A percentile compares a stretch with the other conserved stretches of the same genome.
These are phyloP conservation scores for Alopecurus myosuroides DNA, from an alignment of 176 grass and related monocot genomes.

Conservation along the genomic window DNA sequence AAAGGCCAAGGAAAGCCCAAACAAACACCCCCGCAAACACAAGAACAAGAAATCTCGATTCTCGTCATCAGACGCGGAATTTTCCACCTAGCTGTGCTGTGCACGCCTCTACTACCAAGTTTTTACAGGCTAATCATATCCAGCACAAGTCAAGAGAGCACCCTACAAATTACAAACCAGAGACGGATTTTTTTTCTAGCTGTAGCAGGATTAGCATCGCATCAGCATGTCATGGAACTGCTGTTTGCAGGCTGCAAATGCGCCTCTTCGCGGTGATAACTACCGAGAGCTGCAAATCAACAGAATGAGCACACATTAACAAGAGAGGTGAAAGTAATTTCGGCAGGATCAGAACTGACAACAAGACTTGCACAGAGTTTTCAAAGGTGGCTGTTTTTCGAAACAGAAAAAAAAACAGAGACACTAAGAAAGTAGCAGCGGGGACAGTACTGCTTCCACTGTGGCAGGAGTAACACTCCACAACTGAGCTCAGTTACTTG, in stretches of 20 bases:
- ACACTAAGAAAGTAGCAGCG: not conserved
- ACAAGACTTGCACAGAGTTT: not conserved
- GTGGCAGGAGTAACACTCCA: not conserved
- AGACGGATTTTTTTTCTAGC: not conserved
- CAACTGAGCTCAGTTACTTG: not conserved
- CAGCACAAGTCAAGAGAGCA: constrained; percentile 1
- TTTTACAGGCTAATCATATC: constrained; percentile 1
- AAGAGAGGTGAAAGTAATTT: not conserved
- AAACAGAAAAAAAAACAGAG: not conserved
- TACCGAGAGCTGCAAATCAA: constrained; percentile 9
- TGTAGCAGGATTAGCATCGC: not conserved
- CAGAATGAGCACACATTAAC: not conserved
- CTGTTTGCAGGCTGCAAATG: not conserved
- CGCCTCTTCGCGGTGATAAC: not conserved
- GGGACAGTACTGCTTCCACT: not conserved
- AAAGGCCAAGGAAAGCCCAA: too few species aligned
- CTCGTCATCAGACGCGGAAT: not conserved
- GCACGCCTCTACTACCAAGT: not conserved
- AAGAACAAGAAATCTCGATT: not conserved
- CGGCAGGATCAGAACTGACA: not conserved
- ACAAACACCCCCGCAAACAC: not conserved
- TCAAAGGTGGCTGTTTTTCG: not conserved
- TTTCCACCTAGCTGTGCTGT: not conserved
- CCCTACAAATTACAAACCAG: constrained; percentile 3
- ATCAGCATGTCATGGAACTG: constrained; percentile 3